Percentiles rank a stretch among this genome's conserved stretches.
phyloP scores from a whole-genome alignment of 2,329 filamentous ascomycete species.

The Calonectria pteridis region DNA sequence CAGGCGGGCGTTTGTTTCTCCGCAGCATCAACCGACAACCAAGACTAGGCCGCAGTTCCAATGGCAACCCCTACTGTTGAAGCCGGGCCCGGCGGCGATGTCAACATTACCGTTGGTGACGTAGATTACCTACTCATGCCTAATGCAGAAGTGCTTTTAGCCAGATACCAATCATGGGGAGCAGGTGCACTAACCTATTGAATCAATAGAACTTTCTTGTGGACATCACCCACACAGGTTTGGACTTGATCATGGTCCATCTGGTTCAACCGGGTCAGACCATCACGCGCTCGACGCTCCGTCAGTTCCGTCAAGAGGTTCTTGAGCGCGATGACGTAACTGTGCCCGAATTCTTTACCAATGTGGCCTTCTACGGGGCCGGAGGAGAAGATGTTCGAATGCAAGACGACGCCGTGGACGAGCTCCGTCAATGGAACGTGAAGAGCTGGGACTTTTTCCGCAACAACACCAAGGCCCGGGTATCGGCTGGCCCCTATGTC shows the following conservation, averaged over 20 bases:
- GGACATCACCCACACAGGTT: not conserved
- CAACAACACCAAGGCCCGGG: not conserved
- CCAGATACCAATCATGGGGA: not conserved
- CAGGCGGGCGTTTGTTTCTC: too few species aligned
- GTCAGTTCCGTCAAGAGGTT: not conserved
- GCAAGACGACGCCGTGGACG: not conserved
- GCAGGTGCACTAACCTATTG: not conserved
- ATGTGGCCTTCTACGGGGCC: not conserved
- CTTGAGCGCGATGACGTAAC: not conserved
- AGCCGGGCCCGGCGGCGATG: not conserved
- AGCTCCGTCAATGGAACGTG: not conserved
- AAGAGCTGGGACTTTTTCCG: not conserved
- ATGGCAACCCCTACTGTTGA: not conserved
- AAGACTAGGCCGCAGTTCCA: not conserved
- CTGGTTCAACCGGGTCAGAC: not conserved
- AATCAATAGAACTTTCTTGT: not conserved
- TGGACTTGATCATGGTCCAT: not conserved
- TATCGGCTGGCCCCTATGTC: not conserved
- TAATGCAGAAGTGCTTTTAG: not conserved
- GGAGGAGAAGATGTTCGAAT: not conserved
- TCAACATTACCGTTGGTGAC: not conserved
- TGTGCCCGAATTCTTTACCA: not conserved
- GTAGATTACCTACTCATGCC: not conserved
- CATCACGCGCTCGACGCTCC: not conserved
- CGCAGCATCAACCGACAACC: too few species aligned